These are phyloP conservation scores for Pythium aphanidermatum DNA, from an alignment of 352 stramenopile genomes.

Conservation along the genomic window DNA sequence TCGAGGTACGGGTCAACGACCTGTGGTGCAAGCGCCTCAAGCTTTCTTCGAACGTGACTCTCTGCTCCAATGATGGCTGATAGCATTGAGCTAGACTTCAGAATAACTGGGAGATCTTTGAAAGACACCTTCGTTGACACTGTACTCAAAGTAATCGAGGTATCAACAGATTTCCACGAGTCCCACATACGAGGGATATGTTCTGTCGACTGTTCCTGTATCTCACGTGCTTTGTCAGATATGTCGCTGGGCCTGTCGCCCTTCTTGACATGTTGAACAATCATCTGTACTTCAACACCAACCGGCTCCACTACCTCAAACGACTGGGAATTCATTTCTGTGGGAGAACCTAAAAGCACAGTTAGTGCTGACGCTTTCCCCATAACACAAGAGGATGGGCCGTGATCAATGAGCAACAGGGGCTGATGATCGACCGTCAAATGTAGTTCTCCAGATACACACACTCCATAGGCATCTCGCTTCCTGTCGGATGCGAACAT, in stretches of 20 bases:
- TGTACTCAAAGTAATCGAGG: slow-evolving; percentile 35
- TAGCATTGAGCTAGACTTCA: slow-evolving; percentile 34
- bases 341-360: slow-evolving; percentile 9
- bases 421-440: neutral
- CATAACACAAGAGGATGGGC: too few species aligned
- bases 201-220: too few species aligned
- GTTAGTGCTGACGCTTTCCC: slow-evolving; percentile 2
- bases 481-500: slow-evolving; percentile 59
- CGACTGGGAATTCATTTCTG: slow-evolving; percentile 4
- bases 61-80: slow-evolving; percentile 3
- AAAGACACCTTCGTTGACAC: slow-evolving; percentile 63
- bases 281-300: neutral
- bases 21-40: slow-evolving; percentile 10
- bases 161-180: slow-evolving; percentile 39
- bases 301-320: slow-evolving; percentile 16
- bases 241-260: too few species aligned
- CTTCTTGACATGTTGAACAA: slow-evolving; percentile 4
- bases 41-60: slow-evolving; percentile 8
- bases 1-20: slow-evolving; percentile 18
- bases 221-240: too few species aligned
- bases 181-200: slow-evolving; percentile 34
- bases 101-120: slow-evolving; percentile 58
- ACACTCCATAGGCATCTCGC: slow-evolving; percentile 42
- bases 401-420: too few species aligned
- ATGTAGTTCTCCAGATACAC: slow-evolving; percentile 27